phyloP scores from a whole-genome alignment of 1,139 yeast genomes.

The Magnusiomyces tetraspermus region DNA sequence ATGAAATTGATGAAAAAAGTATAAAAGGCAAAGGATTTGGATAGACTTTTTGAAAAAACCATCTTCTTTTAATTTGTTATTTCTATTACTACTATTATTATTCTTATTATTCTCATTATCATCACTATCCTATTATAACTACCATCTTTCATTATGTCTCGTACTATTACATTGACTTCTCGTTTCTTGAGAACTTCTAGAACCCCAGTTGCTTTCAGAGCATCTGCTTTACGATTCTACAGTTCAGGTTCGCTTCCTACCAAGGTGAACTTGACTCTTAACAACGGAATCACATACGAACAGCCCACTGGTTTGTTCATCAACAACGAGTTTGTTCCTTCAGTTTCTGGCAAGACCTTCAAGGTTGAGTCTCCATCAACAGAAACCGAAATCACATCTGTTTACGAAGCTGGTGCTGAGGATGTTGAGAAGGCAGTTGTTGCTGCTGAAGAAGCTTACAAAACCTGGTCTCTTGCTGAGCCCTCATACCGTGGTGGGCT shows the following conservation, averaged over 20 bases:
- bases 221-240: neutral
- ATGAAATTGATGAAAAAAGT: too few species aligned
- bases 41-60: too few species aligned
- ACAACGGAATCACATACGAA: conserved; percentile 45
- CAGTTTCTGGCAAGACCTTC: conserved; percentile 43
- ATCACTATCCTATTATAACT: too few species aligned
- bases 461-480: conserved; percentile 36
- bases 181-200: neutral
- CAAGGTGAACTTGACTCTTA: conserved; percentile 35
- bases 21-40: too few species aligned
- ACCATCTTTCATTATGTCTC: too few species aligned
- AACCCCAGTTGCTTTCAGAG: too few species aligned
- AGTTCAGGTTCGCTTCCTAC: conserved; percentile 6
- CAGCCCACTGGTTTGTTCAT: conserved; percentile 78
- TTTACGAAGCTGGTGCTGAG: conserved; percentile 53
- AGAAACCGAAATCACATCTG: conserved; percentile 55
- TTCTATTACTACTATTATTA: too few species aligned
- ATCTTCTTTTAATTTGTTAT: too few species aligned
- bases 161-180: neutral
- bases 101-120: too few species aligned
- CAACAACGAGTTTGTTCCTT: conserved; percentile 55
- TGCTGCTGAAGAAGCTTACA: conserved; percentile 64
- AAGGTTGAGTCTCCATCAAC: conserved; percentile 60
- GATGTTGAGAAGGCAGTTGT: conserved; percentile 73
- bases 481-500: conserved; percentile 42